Conservation (phyloP, 352 stramenopile genomes). For the Phytophthora foliorum region DNA sequence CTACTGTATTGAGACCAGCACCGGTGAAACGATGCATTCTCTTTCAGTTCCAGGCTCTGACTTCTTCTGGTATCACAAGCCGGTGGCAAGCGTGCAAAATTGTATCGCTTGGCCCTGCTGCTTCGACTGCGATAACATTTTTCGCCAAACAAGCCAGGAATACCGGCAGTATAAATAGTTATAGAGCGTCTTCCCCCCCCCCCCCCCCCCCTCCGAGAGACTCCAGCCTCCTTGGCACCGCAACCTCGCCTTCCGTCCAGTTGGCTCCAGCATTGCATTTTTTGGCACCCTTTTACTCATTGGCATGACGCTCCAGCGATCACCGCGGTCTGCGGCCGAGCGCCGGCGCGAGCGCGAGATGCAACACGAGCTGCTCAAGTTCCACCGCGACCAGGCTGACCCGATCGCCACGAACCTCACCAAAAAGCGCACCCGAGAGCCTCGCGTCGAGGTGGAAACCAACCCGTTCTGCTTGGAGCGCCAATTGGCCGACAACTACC, state of each 20-base stretch:
- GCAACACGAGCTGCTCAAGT: constrained; percentile 75
- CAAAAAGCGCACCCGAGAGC: constrained; percentile 75
- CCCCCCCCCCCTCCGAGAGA: background rate
- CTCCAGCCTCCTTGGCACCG: background rate
- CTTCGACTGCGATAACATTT: constrained; percentile 16
- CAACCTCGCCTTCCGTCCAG: constrained; percentile 28
- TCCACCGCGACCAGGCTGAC: constrained; percentile 60
- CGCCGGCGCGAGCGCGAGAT: constrained; percentile 70
- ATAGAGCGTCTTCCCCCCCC: constrained; percentile 6
- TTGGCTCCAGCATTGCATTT: constrained; percentile 16
- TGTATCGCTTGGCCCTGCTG: constrained; percentile 1
- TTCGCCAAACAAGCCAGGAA: constrained; percentile 31
- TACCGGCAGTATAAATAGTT: constrained; percentile 26
- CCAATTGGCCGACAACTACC: constrained; percentile 80
- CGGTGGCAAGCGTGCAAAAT: no score
- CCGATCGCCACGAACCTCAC: constrained; percentile 62
- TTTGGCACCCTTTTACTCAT: constrained; percentile 11
- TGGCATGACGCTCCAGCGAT: constrained; percentile 27
- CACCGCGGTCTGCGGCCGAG: constrained; percentile 24
- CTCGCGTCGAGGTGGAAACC: constrained; percentile 59
- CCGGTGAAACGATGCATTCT: constrained; percentile 29
- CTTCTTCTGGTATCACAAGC: constrained; percentile 11
- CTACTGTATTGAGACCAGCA: background rate
- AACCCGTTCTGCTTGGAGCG: constrained; percentile 83
- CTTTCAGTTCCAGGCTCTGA: constrained; percentile 26